Evolutionary conservation across 495 filamentous ascomycete genomes (phyloP).

Genomic region (Tuber brumale): DNA sequence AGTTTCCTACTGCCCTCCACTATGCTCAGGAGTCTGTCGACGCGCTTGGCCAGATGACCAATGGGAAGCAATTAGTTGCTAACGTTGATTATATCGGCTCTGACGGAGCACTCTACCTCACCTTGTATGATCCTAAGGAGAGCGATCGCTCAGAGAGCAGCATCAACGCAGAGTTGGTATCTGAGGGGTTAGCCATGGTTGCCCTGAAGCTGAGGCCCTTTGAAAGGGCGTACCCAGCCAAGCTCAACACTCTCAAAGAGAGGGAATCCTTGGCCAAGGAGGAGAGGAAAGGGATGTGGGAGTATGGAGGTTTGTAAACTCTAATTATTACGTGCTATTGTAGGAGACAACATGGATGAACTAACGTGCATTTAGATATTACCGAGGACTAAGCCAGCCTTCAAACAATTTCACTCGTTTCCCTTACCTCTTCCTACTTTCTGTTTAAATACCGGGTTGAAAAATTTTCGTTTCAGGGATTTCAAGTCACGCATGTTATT

Average conservation of each 20-base stretch:
- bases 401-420: background rate
- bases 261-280: constrained; percentile 69
- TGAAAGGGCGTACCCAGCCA: constrained; percentile 68
- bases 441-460: background rate
- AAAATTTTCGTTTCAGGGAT: background rate
- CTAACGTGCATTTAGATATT: constrained; percentile 12
- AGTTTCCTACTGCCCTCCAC: constrained; percentile 69
- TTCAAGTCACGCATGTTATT: background rate
- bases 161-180: constrained; percentile 76
- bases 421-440: background rate
- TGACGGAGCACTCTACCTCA: constrained; percentile 74
- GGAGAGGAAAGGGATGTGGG: constrained; percentile 81
- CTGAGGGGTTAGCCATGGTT: constrained; percentile 81
- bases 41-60: constrained; percentile 61
- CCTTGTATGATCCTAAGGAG: constrained; percentile 72
- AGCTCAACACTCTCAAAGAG: constrained; percentile 59
- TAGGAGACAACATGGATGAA: constrained; percentile 42
- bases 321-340: constrained; percentile 57
- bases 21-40: constrained; percentile 73
- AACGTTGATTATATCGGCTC: constrained; percentile 76
- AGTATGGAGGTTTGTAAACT: constrained; percentile 75
- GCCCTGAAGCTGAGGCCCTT: constrained; percentile 80
- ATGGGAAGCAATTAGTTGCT: constrained; percentile 67
- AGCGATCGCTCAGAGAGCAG: constrained; percentile 56
- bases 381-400: constrained; percentile 11